A percentile compares a stretch with the other conserved stretches of the same genome.
Conservation (phyloP, 805 yeast species). For the Nakazawaea holstii region DNA sequence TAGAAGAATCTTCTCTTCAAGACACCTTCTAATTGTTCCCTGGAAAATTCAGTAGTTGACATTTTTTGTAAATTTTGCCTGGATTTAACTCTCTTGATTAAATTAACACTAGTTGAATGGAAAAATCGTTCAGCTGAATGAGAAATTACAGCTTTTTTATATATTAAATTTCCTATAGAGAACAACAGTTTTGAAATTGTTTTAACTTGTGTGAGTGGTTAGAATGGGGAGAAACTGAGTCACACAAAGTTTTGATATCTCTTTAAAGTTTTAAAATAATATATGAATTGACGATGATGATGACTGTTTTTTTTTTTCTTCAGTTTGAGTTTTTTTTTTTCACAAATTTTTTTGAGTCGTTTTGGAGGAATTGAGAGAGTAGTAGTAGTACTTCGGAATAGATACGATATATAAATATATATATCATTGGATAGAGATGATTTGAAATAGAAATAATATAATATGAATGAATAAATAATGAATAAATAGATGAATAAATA, state of each 20-base stretch:
- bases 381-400: too few relatives aligned
- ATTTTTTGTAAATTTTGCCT: conserved; percentile 5
- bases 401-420: too few relatives aligned
- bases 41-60: conserved; percentile 45
- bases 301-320: neutral
- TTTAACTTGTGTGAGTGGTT: neutral
- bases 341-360: neutral
- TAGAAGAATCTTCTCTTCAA: conserved; percentile 93
- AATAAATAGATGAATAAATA: neutral
- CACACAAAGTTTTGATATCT: neutral
- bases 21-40: conserved; percentile 87
- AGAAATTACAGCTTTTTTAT: conserved; percentile 39
- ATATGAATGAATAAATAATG: conserved; percentile 1
- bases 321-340: too few relatives aligned
- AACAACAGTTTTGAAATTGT: neutral
- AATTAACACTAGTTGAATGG: conserved; percentile 86
- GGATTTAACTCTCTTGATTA: conserved; percentile 74
- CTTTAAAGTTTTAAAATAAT: neutral
- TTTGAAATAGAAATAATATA: neutral
- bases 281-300: neutral
- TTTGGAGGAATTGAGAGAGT: neutral
- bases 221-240: neutral
- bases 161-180: neutral
- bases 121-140: conserved; percentile 92
- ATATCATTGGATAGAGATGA: too few relatives aligned